Evolutionary conservation across 495 filamentous ascomycete genomes (phyloP).

Genomic region (Podospora conica): DNA sequence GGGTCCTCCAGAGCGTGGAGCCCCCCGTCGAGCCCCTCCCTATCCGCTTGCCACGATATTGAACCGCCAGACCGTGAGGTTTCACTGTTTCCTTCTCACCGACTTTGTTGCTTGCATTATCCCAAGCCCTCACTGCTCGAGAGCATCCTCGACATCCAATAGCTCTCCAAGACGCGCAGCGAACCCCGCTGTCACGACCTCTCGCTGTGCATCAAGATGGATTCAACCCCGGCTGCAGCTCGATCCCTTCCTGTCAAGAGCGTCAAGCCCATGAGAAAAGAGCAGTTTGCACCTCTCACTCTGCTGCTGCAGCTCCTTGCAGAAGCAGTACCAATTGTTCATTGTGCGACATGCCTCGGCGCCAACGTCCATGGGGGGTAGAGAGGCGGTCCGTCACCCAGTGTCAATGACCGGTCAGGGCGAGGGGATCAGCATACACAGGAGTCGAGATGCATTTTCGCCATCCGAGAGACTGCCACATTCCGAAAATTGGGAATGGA

Average conservation of each 20-base stretch:
- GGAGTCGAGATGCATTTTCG: background rate
- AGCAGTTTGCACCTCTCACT: background rate
- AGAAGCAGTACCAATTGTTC: background rate
- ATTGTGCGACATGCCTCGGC: background rate
- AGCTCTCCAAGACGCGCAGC: background rate
- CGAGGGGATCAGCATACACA: background rate
- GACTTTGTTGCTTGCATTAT: slow-evolving; percentile 18
- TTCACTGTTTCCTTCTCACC: slow-evolving; percentile 11
- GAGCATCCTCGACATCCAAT: background rate
- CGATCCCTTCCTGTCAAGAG: slow-evolving; percentile 3
- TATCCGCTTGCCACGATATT: background rate
- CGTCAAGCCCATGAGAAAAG: background rate
- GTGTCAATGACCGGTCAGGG: background rate
- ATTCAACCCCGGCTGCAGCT: background rate
- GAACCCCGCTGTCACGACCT: slow-evolving; percentile 7
- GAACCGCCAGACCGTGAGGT: background rate
- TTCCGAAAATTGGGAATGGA: background rate
- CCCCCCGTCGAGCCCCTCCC: background rate
- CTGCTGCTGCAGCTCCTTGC: slow-evolving; percentile 1
- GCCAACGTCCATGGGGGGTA: background rate
- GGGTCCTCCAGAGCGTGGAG: no score
- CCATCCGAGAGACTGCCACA: background rate
- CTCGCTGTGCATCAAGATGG: background rate
- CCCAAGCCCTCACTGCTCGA: background rate
- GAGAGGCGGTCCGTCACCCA: background rate